A percentile compares a stretch with the other conserved stretches of the same genome.
Evolutionary conservation across 2,329 filamentous ascomycete genomes (phyloP).

Genomic region (Zasmidium citrigriseum): DNA sequence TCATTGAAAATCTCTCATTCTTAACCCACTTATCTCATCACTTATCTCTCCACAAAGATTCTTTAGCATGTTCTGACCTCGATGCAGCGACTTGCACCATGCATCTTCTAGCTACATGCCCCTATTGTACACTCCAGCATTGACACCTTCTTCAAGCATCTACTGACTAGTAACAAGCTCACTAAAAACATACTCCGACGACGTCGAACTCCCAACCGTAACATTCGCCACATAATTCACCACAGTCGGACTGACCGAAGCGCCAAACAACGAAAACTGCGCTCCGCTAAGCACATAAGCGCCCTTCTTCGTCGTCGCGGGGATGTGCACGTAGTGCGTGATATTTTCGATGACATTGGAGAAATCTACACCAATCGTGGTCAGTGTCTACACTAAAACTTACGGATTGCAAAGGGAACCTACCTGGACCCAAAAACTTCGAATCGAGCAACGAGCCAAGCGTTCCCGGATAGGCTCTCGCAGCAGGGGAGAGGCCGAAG

Average conservation of each 20-base stretch:
- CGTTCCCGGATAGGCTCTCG: constrained; percentile 6
- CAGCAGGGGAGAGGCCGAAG: constrained; percentile 36
- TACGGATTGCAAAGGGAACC: no score
- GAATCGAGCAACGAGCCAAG: constrained; percentile 12
- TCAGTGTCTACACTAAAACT: not conserved
- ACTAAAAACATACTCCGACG: constrained; percentile 13
- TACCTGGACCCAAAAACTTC: constrained; percentile 21
- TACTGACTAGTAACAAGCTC: not conserved
- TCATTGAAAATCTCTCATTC: no score
- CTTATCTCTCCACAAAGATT: no score
- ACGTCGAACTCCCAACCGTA: constrained; percentile 20
- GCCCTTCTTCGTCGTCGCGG: constrained; percentile 10
- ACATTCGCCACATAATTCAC: constrained; percentile 20
- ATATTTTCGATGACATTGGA: constrained; percentile 21
- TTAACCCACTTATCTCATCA: no score
- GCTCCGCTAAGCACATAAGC: constrained; percentile 15
- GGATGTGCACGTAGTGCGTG: constrained; percentile 23
- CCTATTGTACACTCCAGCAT: not conserved
- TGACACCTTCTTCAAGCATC: not conserved
- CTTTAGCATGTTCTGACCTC: no score
- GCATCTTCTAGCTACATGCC: no score
- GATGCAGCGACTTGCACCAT: no score
- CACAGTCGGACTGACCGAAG: constrained; percentile 2
- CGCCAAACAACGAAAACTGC: constrained; percentile 22
- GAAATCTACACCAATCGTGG: constrained; percentile 12